Base-by-base conservation (phyloP, 2,329 filamentous ascomycete genomes). In the Aureobasidium mangrovei region DNA sequence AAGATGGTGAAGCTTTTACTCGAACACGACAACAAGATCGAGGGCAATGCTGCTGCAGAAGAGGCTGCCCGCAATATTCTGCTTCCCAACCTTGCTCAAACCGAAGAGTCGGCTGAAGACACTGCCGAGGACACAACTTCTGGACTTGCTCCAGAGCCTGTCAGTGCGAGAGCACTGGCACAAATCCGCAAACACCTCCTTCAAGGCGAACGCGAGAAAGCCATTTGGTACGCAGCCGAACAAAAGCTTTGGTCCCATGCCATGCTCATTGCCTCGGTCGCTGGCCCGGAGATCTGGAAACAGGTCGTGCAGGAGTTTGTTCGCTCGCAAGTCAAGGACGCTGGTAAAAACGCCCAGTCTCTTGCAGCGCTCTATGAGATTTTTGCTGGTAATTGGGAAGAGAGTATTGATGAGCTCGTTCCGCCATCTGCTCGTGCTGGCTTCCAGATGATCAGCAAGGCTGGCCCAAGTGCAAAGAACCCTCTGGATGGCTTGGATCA, bases 171-270 rank as follows among this genome's bases (percentile, higher is more conserved):
- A 1, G 80, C 83, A 4, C 74, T 95, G 38, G 83, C 89, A 57
- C 78, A 83, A 56, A 77, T 97, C 44, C 85, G 88, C 29, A 83
- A 78, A 43, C 77, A 83, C 62, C 77, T 98, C 4, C 76, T 95
- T 7, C 75, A 81, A 53, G 93, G 94, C 7, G 85, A 97, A 44
- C 82, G 90, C 26, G 90, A 96, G 64, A 88, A 91, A 61, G 93
- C 93, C 4, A 87, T 94, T 0, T 97, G 91, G 91, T 78, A 86
- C 59, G 91, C 93, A 4, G 91, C 90, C 32, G 93, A 98, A 68
- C 90, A 91, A 68, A 83, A 91, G 46, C 75, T 98, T 2, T 98
- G 94, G 94, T 93, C 89, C 2, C 94, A 98, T 68, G 94, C 93
- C 3, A 86, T 98, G 79, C 77, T 98, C 24, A 85, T 98, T 35